A percentile compares a stretch with the other conserved stretches of the same genome.
phyloP scores from a whole-genome alignment of 495 filamentous ascomycete species.

The Xylaria grammica region DNA sequence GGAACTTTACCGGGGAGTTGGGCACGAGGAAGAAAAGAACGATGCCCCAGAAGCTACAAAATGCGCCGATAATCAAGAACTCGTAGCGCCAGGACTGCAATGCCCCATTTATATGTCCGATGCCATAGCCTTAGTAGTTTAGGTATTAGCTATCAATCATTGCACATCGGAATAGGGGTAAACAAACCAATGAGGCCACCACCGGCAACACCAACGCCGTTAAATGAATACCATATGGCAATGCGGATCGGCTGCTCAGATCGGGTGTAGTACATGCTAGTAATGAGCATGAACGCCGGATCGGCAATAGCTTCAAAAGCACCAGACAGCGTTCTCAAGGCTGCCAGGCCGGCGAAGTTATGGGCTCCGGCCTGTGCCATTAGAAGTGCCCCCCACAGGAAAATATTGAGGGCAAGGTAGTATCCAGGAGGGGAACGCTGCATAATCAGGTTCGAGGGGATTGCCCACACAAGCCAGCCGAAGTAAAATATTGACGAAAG shows the following conservation, averaged over 20 bases:
- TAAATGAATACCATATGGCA: conserved; percentile 39
- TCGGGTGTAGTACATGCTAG: conserved; percentile 46
- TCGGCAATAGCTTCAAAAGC: conserved; percentile 14
- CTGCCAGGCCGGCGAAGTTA: conserved; percentile 28
- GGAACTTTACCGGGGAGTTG: conserved; percentile 56
- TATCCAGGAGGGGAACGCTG: conserved; percentile 51
- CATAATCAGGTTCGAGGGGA: conserved; percentile 53
- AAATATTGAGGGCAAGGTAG: conserved; percentile 36
- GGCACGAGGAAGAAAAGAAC: conserved; percentile 59
- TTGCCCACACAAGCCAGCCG: conserved; percentile 46
- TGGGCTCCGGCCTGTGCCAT: conserved; percentile 19
- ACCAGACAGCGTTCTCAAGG: conserved; percentile 33
- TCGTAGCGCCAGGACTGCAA: conserved; percentile 41
- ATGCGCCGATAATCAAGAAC: conserved; percentile 49
- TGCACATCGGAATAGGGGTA: not conserved
- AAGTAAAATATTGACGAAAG: conserved; percentile 31
- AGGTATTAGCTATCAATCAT: too few species aligned
- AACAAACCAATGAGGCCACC: conserved; percentile 47
- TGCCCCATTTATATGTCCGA: conserved; percentile 42
- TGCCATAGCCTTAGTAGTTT: conserved; percentile 25
- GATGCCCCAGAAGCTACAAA: conserved; percentile 55
- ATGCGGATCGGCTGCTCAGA: conserved; percentile 33
- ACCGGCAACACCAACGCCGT: conserved; percentile 47
- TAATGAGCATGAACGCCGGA: conserved; percentile 37
- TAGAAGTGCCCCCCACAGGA: conserved; percentile 25